These are phyloP conservation scores for Herpetomonas tarakana DNA, from an alignment of 208 protist species.

Conservation along the genomic window DNA sequence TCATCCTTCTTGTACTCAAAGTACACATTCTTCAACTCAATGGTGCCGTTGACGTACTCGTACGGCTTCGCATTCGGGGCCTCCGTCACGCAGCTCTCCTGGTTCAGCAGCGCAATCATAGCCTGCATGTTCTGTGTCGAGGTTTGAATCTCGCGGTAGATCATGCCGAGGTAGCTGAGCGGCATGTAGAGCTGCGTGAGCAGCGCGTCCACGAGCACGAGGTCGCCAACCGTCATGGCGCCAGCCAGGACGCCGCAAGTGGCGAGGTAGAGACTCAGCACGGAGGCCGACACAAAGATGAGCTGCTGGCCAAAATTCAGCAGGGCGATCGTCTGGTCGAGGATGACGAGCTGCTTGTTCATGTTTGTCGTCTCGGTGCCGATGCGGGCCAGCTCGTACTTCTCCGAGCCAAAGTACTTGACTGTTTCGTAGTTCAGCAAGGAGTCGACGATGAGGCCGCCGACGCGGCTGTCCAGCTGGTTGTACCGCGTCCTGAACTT, in stretches of 20 bases:
- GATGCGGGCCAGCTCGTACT: conserved; percentile 78
- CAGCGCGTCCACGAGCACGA: conserved; percentile 93
- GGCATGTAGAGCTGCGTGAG: conserved; percentile 95
- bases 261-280: conserved; percentile 80
- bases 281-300: conserved; percentile 89
- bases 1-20: conserved; percentile 73
- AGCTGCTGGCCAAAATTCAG: conserved; percentile 95
- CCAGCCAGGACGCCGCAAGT: conserved; percentile 78
- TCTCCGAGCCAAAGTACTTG: conserved; percentile 92
- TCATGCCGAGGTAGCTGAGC: conserved; percentile 96
- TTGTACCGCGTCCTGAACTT: conserved; percentile 90
- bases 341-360: conserved; percentile 73
- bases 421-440: conserved; percentile 96
- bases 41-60: conserved; percentile 71
- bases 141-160: conserved; percentile 93
- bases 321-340: conserved; percentile 86
- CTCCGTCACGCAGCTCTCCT: conserved; percentile 46
- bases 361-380: conserved; percentile 63
- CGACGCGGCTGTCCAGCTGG: conserved; percentile 85
- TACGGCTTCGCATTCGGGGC: conserved; percentile 50
- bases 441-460: conserved; percentile 88
- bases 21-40: conserved; percentile 85
- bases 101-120: conserved; percentile 89
- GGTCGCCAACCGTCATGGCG: conserved; percentile 92
- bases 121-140: conserved; percentile 95